phyloP scores from a whole-genome alignment of 2,329 filamentous ascomycete genomes.

The Fusarium sublunatum region DNA sequence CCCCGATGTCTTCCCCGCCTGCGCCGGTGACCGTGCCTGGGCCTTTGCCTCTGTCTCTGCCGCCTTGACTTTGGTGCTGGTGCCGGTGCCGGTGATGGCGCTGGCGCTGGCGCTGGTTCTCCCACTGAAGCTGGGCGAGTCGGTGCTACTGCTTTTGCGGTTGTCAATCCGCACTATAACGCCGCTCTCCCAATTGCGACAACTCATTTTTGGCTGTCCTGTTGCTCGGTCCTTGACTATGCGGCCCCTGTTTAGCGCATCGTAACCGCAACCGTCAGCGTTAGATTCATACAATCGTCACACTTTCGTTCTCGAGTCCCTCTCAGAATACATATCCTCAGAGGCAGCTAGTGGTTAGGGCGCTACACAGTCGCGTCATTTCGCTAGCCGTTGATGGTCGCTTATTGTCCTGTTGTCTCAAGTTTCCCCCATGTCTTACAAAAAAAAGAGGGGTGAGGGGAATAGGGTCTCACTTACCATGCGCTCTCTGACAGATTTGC shows the following conservation, averaged over 20 bases:
- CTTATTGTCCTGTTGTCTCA: slow-evolving; percentile 38
- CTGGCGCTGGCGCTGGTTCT: slow-evolving; percentile 4
- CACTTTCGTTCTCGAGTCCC: slow-evolving; percentile 30
- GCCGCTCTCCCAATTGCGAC: slow-evolving; percentile 96
- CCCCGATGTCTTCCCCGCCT: slow-evolving; percentile 32
- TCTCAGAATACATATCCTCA: slow-evolving; percentile 24
- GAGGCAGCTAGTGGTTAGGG: slow-evolving; percentile 28
- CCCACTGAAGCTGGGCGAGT: slow-evolving; percentile 24
- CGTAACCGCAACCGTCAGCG: slow-evolving; percentile 38
- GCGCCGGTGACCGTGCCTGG: slow-evolving; percentile 35
- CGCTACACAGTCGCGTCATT: slow-evolving; percentile 34
- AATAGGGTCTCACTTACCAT: slow-evolving; percentile 67
- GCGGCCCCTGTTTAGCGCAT: slow-evolving; percentile 71
- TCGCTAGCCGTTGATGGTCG: slow-evolving; percentile 36
- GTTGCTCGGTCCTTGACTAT: slow-evolving; percentile 76
- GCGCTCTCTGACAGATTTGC: slow-evolving; percentile 94
- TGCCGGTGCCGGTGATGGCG: slow-evolving; percentile 1
- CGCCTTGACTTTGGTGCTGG: slow-evolving; percentile 36
- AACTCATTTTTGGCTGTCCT: slow-evolving; percentile 78
- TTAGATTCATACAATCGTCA: slow-evolving; percentile 41
- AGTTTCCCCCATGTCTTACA: slow-evolving; percentile 41
- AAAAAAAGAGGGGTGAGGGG: slow-evolving; percentile 26
- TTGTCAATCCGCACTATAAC: slow-evolving; percentile 74
- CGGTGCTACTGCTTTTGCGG: slow-evolving; percentile 30
- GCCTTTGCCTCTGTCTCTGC: slow-evolving; percentile 19